Base-by-base conservation (phyloP, 176 grass and related monocot species). In the Miscanthus lutarioriparius region DNA sequence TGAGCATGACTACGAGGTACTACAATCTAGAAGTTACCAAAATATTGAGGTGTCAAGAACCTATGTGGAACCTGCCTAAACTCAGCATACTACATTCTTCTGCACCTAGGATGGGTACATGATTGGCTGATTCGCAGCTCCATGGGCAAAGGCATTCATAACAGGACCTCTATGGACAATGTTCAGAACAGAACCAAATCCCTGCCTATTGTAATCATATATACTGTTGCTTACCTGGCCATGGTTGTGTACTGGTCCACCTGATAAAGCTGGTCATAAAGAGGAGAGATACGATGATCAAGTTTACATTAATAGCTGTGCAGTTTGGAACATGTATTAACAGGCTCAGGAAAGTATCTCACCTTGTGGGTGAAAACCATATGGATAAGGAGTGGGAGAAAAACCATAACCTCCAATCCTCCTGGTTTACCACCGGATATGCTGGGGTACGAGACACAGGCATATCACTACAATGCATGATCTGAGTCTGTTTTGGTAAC, bases 121-220 rank as follows among this genome's bases (percentile, higher is more conserved):
- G 10, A 92, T 63, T 64, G 70, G 71, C 62, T 78, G 87, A 51
- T 47, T 67, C 13, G 32, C 32, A 81, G 62, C 71, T 75, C 26
- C 30, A 17, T 69, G 80, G 35, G 70, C 86, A 61, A 76, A 81
- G 67, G 65, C 87, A 82, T 94, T 91, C 64, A 25, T 30, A 63
- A 23, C 48, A 81, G 26, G 80, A 53, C 72, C 40, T 54, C 78
- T 74, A 37, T 82, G 64, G 17, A 23, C 62, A 86, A 19, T 36
- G 53, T 77, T 82, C 30, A 82, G 78, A 84, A 79, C 78, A 48
- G 85, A 88, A 88, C 74, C 81, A 92, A 90, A 93, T 70, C 68
- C 36, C 73, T 73, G 85, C 67, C 76, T 93, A 71, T 26, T 88
- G 87, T 93, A 90, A 70, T 86, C 77, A 80, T 89, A 82, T 36